phyloP scores from a whole-genome alignment of 768 basidiomycete species.

The Tricholoma furcatifolium region DNA sequence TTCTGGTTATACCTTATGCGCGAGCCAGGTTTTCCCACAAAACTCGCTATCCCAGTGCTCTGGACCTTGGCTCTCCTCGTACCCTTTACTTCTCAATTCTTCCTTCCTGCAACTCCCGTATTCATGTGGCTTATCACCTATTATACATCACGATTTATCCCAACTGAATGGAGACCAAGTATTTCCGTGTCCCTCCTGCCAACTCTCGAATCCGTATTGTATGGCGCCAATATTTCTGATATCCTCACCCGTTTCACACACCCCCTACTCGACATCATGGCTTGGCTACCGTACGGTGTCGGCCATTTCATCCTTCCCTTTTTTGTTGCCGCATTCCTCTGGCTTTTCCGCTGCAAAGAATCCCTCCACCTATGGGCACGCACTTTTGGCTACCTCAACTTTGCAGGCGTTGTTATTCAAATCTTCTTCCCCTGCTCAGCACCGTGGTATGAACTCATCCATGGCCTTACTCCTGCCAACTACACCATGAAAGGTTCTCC shows the following conservation, averaged over 20 bases:
- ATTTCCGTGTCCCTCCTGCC: constrained; percentile 93
- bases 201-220: constrained; percentile 91
- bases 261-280: constrained; percentile 86
- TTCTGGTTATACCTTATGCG: constrained; percentile 79
- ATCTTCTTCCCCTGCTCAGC: constrained; percentile 90
- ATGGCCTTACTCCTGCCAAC: constrained; percentile 93
- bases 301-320: constrained; percentile 88
- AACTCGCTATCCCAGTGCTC: constrained; percentile 73
- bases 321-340: constrained; percentile 79
- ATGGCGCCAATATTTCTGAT: constrained; percentile 97
- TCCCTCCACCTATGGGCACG: constrained; percentile 82
- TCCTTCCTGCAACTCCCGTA: constrained; percentile 84
- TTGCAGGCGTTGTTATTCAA: constrained; percentile 84
- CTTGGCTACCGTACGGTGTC: constrained; percentile 98
- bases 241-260: constrained; percentile 94
- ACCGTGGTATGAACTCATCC: constrained; percentile 97
- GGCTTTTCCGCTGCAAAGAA: constrained; percentile 85
- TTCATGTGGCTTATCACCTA: constrained; percentile 85
- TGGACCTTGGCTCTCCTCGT: constrained; percentile 71
- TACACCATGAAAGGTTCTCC: constrained; percentile 92
- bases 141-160: constrained; percentile 87
- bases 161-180: constrained; percentile 67
- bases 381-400: constrained; percentile 92
- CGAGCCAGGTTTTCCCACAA: constrained; percentile 65
- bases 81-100: constrained; percentile 88